These are phyloP conservation scores for Sclerotinia sclerotiorum DNA, from an alignment of 2,329 filamentous ascomycete species.

Conservation along the genomic window DNA sequence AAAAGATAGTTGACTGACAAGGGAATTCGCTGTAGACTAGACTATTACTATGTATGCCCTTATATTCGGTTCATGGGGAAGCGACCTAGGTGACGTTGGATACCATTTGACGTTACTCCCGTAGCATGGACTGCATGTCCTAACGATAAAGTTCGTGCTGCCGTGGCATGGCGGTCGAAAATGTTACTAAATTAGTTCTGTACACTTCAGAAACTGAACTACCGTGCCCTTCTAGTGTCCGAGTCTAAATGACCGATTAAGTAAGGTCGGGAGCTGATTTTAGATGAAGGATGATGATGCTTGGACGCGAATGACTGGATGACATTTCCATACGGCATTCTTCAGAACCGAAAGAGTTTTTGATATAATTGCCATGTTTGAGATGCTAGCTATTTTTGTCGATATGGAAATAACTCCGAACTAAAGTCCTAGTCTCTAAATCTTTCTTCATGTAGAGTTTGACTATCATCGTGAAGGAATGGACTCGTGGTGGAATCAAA, in stretches of 20 bases:
- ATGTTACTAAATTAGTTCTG: slow-evolving; percentile 13
- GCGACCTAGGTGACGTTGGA: slow-evolving; percentile 8
- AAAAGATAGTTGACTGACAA: not conserved
- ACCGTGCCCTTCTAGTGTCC: slow-evolving; percentile 13
- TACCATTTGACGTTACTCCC: slow-evolving; percentile 13
- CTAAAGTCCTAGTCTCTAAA: not conserved
- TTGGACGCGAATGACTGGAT: not conserved
- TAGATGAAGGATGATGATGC: slow-evolving; percentile 10
- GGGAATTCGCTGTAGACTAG: not conserved
- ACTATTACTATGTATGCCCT: not conserved
- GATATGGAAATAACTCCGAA: not conserved
- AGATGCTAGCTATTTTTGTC: not conserved
- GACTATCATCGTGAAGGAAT: not conserved
- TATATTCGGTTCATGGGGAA: slow-evolving; percentile 11
- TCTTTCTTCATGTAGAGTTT: not conserved
- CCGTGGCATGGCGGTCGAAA: slow-evolving; percentile 10
- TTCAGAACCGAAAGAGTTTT: not conserved
- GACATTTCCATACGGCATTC: slow-evolving; percentile 5
- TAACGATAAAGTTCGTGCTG: slow-evolving; percentile 20
- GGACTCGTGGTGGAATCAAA: not conserved
- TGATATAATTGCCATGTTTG: not conserved
- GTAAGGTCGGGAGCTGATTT: slow-evolving; percentile 1
- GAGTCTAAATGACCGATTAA: not conserved
- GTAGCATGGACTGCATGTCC: slow-evolving; percentile 17
- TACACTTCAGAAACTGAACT: slow-evolving; percentile 6